Percentiles rank a stretch among this genome's conserved stretches.
phyloP scores from a whole-genome alignment of 495 filamentous ascomycete genomes.

The Trichoderma asperelloides region DNA sequence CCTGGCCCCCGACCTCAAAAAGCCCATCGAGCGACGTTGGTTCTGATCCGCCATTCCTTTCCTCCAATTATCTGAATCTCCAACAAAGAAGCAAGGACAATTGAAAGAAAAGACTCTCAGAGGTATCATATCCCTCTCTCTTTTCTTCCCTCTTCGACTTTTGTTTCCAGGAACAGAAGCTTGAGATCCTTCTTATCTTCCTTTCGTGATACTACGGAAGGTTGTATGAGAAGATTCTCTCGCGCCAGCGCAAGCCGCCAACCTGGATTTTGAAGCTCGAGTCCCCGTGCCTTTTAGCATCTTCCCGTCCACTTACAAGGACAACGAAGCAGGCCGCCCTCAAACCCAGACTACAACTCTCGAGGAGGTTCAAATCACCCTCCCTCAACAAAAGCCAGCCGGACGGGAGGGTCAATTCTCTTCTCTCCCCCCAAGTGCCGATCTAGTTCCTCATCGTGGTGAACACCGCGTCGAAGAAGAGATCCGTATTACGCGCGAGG shows the following conservation, averaged over 20 bases:
- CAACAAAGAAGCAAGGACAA: neutral
- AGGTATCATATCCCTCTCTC: conserved; percentile 14
- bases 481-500: conserved; percentile 61
- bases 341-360: conserved; percentile 56
- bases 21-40: conserved; percentile 5
- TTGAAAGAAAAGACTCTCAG: conserved; percentile 9
- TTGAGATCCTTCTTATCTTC: conserved; percentile 89
- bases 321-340: conserved; percentile 74
- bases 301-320: conserved; percentile 97
- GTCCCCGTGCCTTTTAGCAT: conserved; percentile 99
- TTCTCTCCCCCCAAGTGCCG: conserved; percentile 51
- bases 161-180: conserved; percentile 54
- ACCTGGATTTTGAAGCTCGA: conserved; percentile 99
- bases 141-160: conserved; percentile 27
- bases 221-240: conserved; percentile 81
- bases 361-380: conserved; percentile 82
- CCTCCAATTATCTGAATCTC: conserved; percentile 9
- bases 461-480: conserved; percentile 71
- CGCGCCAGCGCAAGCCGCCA: conserved; percentile 64
- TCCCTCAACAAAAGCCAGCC: conserved; percentile 56
- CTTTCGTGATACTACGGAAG: conserved; percentile 85
- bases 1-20: conserved; percentile 9
- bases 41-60: neutral
- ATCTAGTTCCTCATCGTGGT: conserved; percentile 45
- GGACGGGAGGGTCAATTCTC: conserved; percentile 89